Evolutionary conservation across 2,329 filamentous ascomycete genomes (phyloP).

Genomic region (Leptoxyphium fumago): DNA sequence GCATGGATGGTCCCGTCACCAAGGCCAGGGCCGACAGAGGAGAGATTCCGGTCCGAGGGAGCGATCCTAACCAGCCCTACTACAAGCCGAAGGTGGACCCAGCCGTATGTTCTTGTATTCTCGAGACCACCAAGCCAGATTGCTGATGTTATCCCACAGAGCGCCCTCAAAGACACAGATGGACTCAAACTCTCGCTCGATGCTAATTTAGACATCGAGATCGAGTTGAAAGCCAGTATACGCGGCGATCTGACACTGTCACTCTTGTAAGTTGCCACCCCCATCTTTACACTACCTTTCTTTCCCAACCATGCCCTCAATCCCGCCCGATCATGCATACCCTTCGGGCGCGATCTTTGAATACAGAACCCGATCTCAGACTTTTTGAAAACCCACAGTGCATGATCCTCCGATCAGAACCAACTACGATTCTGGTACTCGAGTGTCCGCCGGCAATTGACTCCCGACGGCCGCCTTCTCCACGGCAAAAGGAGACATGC

Average conservation of each 20-base stretch:
- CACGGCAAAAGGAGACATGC: too few species aligned
- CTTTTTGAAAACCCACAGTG: too few species aligned
- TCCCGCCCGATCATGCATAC: not conserved
- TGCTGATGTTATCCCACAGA: slow-evolving; percentile 5
- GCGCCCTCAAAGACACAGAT: slow-evolving; percentile 39
- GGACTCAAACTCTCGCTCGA: slow-evolving; percentile 59
- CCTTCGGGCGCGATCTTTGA: too few species aligned
- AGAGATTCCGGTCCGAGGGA: slow-evolving; percentile 39
- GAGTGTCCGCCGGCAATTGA: too few species aligned
- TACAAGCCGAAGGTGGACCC: slow-evolving; percentile 28
- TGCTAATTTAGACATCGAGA: slow-evolving; percentile 68
- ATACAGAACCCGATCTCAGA: too few species aligned
- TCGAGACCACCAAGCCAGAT: not conserved
- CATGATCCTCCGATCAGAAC: too few species aligned
- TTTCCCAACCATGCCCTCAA: not conserved
- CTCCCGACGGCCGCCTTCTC: too few species aligned
- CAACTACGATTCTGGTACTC: too few species aligned
- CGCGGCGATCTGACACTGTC: slow-evolving; percentile 70
- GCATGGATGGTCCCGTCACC: slow-evolving; percentile 43
- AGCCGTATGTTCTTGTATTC: slow-evolving; percentile 18
- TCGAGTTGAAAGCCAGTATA: slow-evolving; percentile 73
- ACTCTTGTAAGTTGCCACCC: slow-evolving; percentile 47
- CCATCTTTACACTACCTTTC: not conserved
- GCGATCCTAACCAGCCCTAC: slow-evolving; percentile 36
- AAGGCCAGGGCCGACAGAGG: slow-evolving; percentile 38